Conservation (phyloP, 352 stramenopile species). For the Phytophthora sansomeana region DNA sequence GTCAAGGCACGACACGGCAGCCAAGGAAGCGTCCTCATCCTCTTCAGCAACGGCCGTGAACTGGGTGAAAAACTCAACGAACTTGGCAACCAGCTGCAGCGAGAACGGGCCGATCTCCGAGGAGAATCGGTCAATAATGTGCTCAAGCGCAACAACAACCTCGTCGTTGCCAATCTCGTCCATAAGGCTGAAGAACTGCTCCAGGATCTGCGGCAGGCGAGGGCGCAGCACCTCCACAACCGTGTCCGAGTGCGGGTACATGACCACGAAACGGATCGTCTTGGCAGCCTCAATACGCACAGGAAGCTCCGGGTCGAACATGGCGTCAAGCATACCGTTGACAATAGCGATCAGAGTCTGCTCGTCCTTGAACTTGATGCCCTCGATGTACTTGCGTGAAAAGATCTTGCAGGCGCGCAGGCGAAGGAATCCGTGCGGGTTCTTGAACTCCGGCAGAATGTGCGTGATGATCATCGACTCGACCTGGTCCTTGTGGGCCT, state of each 20-base stretch:
- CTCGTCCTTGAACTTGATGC: constrained; percentile 92
- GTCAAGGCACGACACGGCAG: constrained; percentile 91
- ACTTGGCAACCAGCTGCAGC: constrained; percentile 94
- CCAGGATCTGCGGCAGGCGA: constrained; percentile 95
- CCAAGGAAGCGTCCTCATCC: constrained; percentile 97
- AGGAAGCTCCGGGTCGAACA: constrained; percentile 96
- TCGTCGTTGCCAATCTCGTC: constrained; percentile 99
- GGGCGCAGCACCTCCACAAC: constrained; percentile 91
- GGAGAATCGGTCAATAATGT: constrained; percentile 97
- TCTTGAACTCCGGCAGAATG: constrained; percentile 97
- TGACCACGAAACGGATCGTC: constrained; percentile 89
- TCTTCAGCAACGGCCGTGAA: constrained; percentile 94
- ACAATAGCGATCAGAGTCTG: constrained; percentile 85
- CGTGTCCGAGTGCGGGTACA: constrained; percentile 86
- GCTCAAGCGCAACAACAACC: constrained; percentile 93
- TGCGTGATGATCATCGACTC: constrained; percentile 95
- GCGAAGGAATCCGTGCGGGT: constrained; percentile 94
- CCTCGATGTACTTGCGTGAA: constrained; percentile 94
- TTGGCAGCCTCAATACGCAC: constrained; percentile 97
- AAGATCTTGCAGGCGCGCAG: constrained; percentile 97
- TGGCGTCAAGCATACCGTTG: constrained; percentile 85
- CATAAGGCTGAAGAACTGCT: constrained; percentile 99
- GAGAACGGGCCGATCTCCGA: constrained; percentile 96
- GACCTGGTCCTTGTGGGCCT: constrained; percentile 94
- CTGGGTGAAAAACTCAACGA: constrained; percentile 95